Evolutionary conservation across 192 early-diverging fungal genomes (phyloP), one percentile per base, ranked within the genome.

Genomic region (Backusella circina): DNA sequence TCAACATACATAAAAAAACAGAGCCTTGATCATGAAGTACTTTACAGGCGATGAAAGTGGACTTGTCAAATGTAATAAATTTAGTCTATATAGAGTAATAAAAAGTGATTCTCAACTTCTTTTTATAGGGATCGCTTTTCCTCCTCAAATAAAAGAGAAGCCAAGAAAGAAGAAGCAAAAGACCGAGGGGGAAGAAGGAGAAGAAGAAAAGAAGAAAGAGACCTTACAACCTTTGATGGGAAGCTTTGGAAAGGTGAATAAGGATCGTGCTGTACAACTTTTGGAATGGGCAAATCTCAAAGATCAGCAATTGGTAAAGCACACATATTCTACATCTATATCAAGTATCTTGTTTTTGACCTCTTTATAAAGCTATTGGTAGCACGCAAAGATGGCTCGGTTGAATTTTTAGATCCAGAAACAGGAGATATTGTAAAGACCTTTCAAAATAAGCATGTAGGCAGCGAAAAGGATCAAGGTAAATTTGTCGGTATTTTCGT

Each of bases 331-430:
- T 21, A n/a, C n/a, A 70, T 36, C 39, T 23, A 26, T 41, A 21
- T 30, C 39, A 57, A 61, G 37, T 57, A 23, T 75, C 4, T 64
- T 65, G 9, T 41, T 36, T 68, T 71, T 35, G 21, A 64, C 70
- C 18, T n/a, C n/a, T 35, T 32, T 30, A 16, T 26, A 50, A 77
- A 88, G 79, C 47, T 89, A 28, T 74, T 85, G 10, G 80, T 87
- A n/a, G 88, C 87, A 23, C 80, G 88, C 37, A 84, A 87, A 72
- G 84, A 79, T 77, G 88, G 88, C 10, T 69, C 74, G n/a, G 77
- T 89, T 35, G 68, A 88, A 21, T 76, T 88, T 50, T 39, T 86
- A 64, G 77, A 82, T 47, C 81, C 84, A 51, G 79, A 85, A 16
- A 79, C 74, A 12, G 84, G 82, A 9, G 41, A 77, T 26, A 30